phyloP scores from a whole-genome alignment of 2,329 filamentous ascomycete species.

The Elsinoe necatrix region DNA sequence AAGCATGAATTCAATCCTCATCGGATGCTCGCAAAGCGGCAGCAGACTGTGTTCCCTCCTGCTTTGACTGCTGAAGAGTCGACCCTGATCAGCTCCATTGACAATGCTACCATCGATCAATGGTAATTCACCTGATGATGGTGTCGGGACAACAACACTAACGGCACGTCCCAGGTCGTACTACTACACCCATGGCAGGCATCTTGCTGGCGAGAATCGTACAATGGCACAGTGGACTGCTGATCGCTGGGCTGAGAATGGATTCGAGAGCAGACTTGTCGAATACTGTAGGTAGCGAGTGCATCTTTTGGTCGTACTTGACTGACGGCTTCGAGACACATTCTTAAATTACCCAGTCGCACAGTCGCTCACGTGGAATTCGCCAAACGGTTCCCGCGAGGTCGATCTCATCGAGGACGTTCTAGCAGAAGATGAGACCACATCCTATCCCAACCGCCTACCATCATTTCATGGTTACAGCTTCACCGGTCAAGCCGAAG shows the following conservation, averaged over 20 bases:
- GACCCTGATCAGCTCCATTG: slow-evolving; percentile 1
- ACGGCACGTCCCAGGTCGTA: slow-evolving; percentile 15
- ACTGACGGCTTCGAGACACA: slow-evolving; percentile 28
- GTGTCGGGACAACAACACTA: too few relatives aligned
- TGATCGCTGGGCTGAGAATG: slow-evolving; percentile 38
- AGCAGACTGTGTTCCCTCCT: slow-evolving; percentile 8
- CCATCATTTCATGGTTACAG: slow-evolving; percentile 50
- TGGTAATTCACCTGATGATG: too few relatives aligned
- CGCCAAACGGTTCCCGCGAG: slow-evolving; percentile 59
- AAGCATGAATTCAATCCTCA: slow-evolving; percentile 9
- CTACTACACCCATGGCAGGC: slow-evolving; percentile 39
- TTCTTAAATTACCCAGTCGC: slow-evolving; percentile 40
- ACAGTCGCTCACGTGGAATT: slow-evolving; percentile 36
- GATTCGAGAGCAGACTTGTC: slow-evolving; percentile 33
- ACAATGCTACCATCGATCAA: slow-evolving; percentile 5
- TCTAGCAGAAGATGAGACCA: slow-evolving; percentile 22
- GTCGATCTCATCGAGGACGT: slow-evolving; percentile 34
- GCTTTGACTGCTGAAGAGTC: slow-evolving; percentile 8
- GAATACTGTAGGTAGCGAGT: slow-evolving; percentile 32
- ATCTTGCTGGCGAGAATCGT: slow-evolving; percentile 40
- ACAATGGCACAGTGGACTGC: slow-evolving; percentile 41
- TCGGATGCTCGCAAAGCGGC: slow-evolving; percentile 8
- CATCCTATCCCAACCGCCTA: slow-evolving; percentile 58
- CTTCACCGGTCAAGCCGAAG: slow-evolving; percentile 38
- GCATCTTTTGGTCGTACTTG: slow-evolving; percentile 20